Evolutionary conservation across 2,329 filamentous ascomycete genomes (phyloP).

Genomic region (Lasiodiplodia theobromae): DNA sequence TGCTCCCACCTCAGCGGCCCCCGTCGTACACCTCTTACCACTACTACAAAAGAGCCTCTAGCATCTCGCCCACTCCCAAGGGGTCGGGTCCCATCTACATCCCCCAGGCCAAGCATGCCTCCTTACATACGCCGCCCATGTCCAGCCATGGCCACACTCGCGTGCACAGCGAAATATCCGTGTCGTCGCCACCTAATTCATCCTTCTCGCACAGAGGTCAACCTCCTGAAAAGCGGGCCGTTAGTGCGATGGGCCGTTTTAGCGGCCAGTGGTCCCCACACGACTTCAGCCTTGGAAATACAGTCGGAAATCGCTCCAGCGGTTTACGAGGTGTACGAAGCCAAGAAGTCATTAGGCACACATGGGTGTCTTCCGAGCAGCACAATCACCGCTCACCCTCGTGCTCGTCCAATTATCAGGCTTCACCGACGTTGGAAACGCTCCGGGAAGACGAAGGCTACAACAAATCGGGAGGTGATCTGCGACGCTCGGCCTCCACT

Average conservation of each 20-base stretch:
- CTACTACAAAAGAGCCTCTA: constrained; percentile 43
- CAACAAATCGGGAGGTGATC: constrained; percentile 34
- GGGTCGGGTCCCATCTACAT: constrained; percentile 31
- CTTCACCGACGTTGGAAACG: constrained; percentile 52
- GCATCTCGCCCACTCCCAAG: constrained; percentile 44
- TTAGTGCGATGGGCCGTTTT: constrained; percentile 47
- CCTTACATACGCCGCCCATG: constrained; percentile 36
- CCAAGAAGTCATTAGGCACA: constrained; percentile 48
- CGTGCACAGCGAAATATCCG: constrained; percentile 51
- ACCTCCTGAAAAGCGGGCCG: constrained; percentile 43
- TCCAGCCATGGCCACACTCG: constrained; percentile 47
- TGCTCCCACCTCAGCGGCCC: constrained; percentile 60
- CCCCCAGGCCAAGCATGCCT: constrained; percentile 21
- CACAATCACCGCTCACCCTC: constrained; percentile 16
- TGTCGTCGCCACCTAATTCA: constrained; percentile 41
- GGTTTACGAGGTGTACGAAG: constrained; percentile 48
- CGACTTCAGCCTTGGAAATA: constrained; percentile 32
- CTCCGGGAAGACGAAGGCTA: constrained; percentile 50
- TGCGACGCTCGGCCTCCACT: constrained; percentile 74
- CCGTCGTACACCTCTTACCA: constrained; percentile 47
- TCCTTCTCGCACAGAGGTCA: constrained; percentile 31
- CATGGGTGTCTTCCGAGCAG: constrained; percentile 20
- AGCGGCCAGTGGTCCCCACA: constrained; percentile 46
- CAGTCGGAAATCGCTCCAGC: constrained; percentile 19
- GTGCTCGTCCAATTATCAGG: constrained; percentile 42